Conservation (phyloP, 1,284 basidiomycete genomes). For the Violaceomyces palustris region DNA sequence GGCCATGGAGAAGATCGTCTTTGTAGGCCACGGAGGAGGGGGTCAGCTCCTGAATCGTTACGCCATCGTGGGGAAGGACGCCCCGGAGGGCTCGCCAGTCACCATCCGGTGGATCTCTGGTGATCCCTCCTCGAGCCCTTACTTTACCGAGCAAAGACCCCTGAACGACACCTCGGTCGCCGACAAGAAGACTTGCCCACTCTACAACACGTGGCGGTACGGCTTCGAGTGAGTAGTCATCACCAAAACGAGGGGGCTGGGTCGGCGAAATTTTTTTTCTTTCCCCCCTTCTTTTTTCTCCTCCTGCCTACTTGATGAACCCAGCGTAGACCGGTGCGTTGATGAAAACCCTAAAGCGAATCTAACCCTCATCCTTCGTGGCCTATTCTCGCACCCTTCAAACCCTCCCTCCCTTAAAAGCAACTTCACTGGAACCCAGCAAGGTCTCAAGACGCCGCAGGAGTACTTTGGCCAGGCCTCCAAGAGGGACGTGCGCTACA, state of each 20-base stretch:
- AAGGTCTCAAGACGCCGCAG: slow-evolving; percentile 19
- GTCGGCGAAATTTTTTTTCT: too few relatives aligned
- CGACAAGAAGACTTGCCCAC: slow-evolving; percentile 18
- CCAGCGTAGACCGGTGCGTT: too few relatives aligned
- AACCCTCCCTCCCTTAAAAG: too few relatives aligned
- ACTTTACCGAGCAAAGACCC: slow-evolving; percentile 45
- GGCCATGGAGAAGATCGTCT: slow-evolving; percentile 36
- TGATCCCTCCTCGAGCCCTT: slow-evolving; percentile 44
- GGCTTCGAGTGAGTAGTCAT: slow-evolving; percentile 40
- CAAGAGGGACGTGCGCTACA: slow-evolving; percentile 41
- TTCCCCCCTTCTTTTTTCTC: too few relatives aligned
- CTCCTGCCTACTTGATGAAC: too few relatives aligned
- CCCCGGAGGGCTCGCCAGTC: slow-evolving; percentile 9
- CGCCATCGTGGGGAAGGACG: slow-evolving; percentile 32
- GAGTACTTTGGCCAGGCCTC: slow-evolving; percentile 40
- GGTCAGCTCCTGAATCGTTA: slow-evolving; percentile 48
- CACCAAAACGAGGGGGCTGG: slow-evolving; percentile 9
- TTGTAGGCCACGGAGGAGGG: slow-evolving; percentile 51
- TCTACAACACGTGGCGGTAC: slow-evolving; percentile 48
- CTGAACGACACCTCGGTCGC: slow-evolving; percentile 26
- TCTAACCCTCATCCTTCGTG: too few relatives aligned
- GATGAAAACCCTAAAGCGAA: too few relatives aligned
- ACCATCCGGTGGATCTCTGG: slow-evolving; percentile 46
- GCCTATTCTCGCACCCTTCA: too few relatives aligned
- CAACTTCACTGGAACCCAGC: too few relatives aligned